Base-by-base conservation (phyloP, 495 filamentous ascomycete species). In the Emericellopsis terricola region DNA sequence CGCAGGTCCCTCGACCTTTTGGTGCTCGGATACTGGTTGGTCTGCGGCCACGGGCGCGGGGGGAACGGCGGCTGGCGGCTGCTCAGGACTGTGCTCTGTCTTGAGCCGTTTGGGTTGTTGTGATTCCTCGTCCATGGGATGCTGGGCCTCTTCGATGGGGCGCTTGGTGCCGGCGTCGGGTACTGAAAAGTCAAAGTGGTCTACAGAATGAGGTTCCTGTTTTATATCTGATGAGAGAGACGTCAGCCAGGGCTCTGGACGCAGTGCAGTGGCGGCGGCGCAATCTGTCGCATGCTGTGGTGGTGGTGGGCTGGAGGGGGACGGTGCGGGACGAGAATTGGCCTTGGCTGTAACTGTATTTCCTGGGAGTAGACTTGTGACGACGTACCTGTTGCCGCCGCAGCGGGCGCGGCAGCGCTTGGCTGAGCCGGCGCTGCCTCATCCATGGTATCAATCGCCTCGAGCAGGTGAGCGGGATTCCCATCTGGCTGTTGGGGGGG, bases 381-480 rank as follows among this genome's bases (percentile, higher is more conserved):
- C 19, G 4, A 17, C 33, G 20, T 20, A 35, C 33, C 33, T 35
- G 16, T 26, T 2, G 33, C 19, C 8, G 33, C 23, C 19, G 15
- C 21, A 16, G 20, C 14, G 11, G 33, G 27, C 19, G 15, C 21
- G 15, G 20, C 14, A 28, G 33, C 19, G 19, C 13, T 23, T 35
- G 33, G 10, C 15, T 35, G 33, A 13, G 24, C 11, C 33, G 23
- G 33, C 33, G 33, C 20, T 23, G 33, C 19, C 33, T 35, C 33
- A 35, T 19, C 33, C 33, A 35, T 35, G 13, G 4, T 35, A 15
- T 15, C 19, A 35, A 35, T 35, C 24, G 33, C 33, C 33, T 35
- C 33, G 33, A 15, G n/a, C 6, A 14, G 18, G 10, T 17, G 23
- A 26, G 23, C 6, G 23, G 23, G 23, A 6, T 6, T 26, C 6